These are phyloP conservation scores for Microthyrium microscopicum DNA, from an alignment of 2,329 filamentous ascomycete genomes.

Conservation along the genomic window DNA sequence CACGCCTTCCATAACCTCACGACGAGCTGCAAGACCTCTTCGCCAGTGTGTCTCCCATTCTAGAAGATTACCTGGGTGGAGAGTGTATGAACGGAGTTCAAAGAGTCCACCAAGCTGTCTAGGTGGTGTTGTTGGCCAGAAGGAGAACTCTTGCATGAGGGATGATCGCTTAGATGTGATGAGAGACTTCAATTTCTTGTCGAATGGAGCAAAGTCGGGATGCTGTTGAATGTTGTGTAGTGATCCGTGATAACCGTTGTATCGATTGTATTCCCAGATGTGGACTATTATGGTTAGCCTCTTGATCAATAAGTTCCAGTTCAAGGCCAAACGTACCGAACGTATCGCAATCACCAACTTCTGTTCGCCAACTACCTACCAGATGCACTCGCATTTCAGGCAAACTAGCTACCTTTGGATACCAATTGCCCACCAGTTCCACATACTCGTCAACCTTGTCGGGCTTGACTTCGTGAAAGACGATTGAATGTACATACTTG, in stretches of 20 bases:
- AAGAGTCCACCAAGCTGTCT: conserved; percentile 84
- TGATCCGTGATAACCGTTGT: conserved; percentile 87
- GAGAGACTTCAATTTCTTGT: conserved; percentile 67
- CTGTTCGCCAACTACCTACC: conserved; percentile 94
- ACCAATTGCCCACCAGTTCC: conserved; percentile 76
- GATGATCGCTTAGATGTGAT: conserved; percentile 75
- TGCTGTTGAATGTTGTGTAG: conserved; percentile 70
- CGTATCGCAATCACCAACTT: conserved; percentile 92
- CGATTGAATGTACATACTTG: conserved; percentile 97
- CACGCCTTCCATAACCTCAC: conserved; percentile 96
- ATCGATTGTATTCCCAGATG: conserved; percentile 98
- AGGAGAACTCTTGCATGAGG: conserved; percentile 98
- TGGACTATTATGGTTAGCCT: conserved; percentile 48
- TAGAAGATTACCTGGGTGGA: conserved; percentile 86
- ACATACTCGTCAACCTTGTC: conserved; percentile 94
- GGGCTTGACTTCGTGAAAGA: conserved; percentile 88
- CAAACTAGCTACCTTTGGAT: conserved; percentile 70
- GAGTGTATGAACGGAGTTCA: conserved; percentile 88
- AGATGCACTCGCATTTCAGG: conserved; percentile 88
- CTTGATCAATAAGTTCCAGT: neutral
- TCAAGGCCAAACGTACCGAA: conserved; percentile 48
- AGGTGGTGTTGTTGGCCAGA: conserved; percentile 92
- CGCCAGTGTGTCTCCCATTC: conserved; percentile 99
- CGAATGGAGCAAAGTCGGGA: conserved; percentile 70
- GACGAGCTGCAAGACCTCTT: conserved; percentile 71